Conservation (phyloP, 2,329 filamentous ascomycete genomes). For the Beauveria australis region DNA sequence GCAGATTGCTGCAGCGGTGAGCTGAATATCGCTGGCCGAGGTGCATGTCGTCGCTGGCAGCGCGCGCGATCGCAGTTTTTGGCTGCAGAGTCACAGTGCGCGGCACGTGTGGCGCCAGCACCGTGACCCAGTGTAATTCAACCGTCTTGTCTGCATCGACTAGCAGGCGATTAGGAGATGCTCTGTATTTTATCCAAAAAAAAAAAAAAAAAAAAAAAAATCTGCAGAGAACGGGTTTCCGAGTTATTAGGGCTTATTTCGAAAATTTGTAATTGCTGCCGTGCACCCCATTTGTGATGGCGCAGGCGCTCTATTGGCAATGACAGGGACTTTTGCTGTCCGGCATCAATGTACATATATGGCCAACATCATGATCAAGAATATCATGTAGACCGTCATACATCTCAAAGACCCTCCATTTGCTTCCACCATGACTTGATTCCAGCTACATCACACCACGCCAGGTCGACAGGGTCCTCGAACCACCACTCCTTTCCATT, state of each 20-base stretch:
- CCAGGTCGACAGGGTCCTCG: slow-evolving; percentile 35
- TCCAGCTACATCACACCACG: slow-evolving; percentile 41
- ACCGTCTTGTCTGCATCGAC: not conserved
- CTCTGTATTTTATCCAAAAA: too few species aligned
- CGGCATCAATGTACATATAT: too few species aligned
- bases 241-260: not conserved
- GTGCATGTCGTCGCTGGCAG: not conserved
- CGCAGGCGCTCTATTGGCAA: not conserved
- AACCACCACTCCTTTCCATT: slow-evolving; percentile 39
- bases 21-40: not conserved
- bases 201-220: not conserved
- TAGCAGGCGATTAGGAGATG: not conserved
- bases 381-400: not conserved
- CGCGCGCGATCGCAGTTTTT: slow-evolving; percentile 1
- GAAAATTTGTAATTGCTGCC: not conserved
- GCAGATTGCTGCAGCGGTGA: not conserved
- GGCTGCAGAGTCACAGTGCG: not conserved
- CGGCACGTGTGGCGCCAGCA: not conserved
- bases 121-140: slow-evolving; percentile 4
- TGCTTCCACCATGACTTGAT: slow-evolving; percentile 38
- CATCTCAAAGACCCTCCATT: slow-evolving; percentile 10
- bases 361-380: not conserved
- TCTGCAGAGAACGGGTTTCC: not conserved
- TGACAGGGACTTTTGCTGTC: not conserved
- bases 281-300: not conserved